Evolutionary conservation across 768 basidiomycete genomes (phyloP).

Genomic region (Coprinopsis marcescibilis): DNA sequence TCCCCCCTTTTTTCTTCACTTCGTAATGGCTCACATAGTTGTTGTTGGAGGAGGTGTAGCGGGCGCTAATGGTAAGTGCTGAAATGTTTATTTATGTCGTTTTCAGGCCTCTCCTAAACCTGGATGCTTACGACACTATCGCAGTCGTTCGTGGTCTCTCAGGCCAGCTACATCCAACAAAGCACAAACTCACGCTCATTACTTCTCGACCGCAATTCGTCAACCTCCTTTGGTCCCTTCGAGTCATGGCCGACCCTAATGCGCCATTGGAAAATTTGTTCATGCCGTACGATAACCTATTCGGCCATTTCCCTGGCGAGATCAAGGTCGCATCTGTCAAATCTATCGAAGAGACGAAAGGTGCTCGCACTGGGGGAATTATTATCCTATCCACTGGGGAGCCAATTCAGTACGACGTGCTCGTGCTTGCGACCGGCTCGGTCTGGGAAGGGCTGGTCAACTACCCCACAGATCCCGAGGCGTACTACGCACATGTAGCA

Average conservation of each 20-base stretch:
- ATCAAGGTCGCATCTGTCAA: conserved; percentile 31
- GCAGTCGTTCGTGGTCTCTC: conserved; percentile 3
- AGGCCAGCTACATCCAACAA: conserved; percentile 21
- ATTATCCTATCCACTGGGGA: conserved; percentile 6
- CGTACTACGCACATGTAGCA: conserved; percentile 14
- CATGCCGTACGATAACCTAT: conserved; percentile 18
- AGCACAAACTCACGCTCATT: conserved; percentile 46
- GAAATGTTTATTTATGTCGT: not conserved
- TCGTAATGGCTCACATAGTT: conserved; percentile 1
- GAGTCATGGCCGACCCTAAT: conserved; percentile 39
- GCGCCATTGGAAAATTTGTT: conserved; percentile 25
- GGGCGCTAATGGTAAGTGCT: conserved; percentile 3
- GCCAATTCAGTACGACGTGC: conserved; percentile 33
- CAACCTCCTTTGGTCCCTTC: conserved; percentile 41
- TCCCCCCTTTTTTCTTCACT: not conserved
- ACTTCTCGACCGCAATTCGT: conserved; percentile 41
- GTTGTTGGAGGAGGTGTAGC: conserved; percentile 8
- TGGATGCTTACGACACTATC: not conserved
- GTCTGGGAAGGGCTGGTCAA: conserved; percentile 36
- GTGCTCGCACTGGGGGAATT: conserved; percentile 1
- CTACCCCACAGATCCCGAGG: conserved; percentile 20
- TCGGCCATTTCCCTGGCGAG: conserved; percentile 23
- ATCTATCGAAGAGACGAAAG: conserved; percentile 20
- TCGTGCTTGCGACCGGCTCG: conserved; percentile 52
- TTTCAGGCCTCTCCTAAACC: not conserved